A percentile compares a stretch with the other conserved stretches of the same genome.
Conservation (phyloP, 1,284 basidiomycete genomes). For the Phaffia rhodozyma region DNA sequence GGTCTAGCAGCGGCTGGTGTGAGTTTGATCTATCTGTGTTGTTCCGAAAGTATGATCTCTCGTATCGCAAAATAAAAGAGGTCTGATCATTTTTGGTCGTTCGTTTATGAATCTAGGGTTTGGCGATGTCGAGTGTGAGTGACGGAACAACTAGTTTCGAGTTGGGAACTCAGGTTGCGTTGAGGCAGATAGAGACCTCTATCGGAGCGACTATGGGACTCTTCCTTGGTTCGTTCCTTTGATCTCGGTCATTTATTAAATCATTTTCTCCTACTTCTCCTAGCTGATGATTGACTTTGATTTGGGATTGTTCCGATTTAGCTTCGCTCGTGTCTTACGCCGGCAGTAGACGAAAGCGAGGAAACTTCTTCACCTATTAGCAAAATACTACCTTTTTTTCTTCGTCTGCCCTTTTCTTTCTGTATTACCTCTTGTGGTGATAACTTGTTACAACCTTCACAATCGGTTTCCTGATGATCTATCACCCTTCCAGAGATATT, state of each 20-base stretch:
- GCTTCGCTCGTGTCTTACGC: conserved; percentile 8
- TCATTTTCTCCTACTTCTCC: neutral
- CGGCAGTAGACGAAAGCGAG: conserved; percentile 7
- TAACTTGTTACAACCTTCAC: no score
- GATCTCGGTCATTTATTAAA: neutral
- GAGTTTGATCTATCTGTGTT: neutral
- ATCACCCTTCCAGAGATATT: no score
- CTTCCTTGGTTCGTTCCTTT: neutral
- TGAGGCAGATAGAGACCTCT: conserved; percentile 11
- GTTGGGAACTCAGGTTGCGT: conserved; percentile 10
- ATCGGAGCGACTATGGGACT: conserved; percentile 1
- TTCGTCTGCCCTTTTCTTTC: no score
- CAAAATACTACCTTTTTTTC: no score
- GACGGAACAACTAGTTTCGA: conserved; percentile 1
- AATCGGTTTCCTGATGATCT: no score
- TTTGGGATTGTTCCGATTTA: neutral
- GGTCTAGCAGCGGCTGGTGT: conserved; percentile 15
- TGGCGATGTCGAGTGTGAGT: no score
- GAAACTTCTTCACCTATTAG: conserved; percentile 14
- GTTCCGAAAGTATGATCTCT: neutral
- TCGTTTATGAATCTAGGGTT: no score
- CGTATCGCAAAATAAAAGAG: no score
- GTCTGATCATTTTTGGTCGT: no score
- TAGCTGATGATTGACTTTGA: neutral
- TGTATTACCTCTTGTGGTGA: no score